These are phyloP conservation scores for Phaeosphaeria sp. DNA, from an alignment of 2,329 filamentous ascomycete species.

Conservation along the genomic window DNA sequence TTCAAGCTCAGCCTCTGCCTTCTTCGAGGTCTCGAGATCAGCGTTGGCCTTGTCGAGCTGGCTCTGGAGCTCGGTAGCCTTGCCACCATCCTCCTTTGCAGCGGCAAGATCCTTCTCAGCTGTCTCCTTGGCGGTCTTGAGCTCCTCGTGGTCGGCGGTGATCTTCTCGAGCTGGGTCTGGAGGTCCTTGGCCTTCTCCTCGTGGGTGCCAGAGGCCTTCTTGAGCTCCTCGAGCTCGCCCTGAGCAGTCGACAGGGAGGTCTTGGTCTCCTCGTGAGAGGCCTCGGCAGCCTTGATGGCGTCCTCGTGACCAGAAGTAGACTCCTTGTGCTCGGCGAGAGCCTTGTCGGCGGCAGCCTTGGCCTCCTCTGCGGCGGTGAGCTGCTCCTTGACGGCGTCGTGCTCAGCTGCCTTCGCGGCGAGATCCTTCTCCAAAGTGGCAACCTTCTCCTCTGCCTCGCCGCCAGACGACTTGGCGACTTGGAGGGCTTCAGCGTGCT, in stretches of 20 bases:
- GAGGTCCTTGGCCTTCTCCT: conserved; percentile 7
- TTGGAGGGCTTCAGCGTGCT: conserved; percentile 30
- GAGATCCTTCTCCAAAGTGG: conserved; percentile 36
- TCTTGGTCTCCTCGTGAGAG: conserved; percentile 21
- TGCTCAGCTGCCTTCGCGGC: conserved; percentile 19
- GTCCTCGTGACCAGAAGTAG: conserved; percentile 10
- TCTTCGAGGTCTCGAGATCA: conserved; percentile 27
- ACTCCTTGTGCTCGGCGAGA: conserved; percentile 27
- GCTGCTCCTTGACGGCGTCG: conserved; percentile 21
- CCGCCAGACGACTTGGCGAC: conserved; percentile 27
- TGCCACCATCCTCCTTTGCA: conserved; percentile 22
- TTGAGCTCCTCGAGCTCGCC: conserved; percentile 18
- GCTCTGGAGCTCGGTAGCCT: conserved; percentile 26
- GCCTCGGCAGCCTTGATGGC: conserved; percentile 9
- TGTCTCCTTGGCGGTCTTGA: conserved; percentile 6
- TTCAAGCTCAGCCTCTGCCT: conserved; percentile 10
- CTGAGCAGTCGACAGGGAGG: conserved; percentile 15
- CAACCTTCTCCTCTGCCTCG: conserved; percentile 30
- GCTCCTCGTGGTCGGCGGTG: conserved; percentile 22
- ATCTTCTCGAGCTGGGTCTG: conserved; percentile 19
- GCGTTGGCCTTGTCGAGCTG: conserved; percentile 30
- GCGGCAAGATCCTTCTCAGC: conserved; percentile 16
- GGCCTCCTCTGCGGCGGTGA: conserved; percentile 23
- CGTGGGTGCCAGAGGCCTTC: conserved; percentile 10
- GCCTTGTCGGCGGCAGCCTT: conserved; percentile 28